These are phyloP conservation scores for Neonothopanus nambi DNA, from an alignment of 1,284 basidiomycete species.

Conservation along the genomic window DNA sequence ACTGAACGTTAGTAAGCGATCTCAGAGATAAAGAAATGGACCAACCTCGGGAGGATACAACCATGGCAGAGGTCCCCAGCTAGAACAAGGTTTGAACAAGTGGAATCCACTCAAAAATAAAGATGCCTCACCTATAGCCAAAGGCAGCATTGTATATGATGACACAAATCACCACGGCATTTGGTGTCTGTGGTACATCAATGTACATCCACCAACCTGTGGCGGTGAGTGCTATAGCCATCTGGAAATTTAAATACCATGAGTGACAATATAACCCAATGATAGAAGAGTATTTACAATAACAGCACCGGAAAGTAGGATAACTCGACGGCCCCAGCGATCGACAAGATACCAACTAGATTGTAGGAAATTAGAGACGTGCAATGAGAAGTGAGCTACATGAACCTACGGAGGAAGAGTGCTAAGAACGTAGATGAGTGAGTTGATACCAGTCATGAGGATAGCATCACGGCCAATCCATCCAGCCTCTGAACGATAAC, in stretches of 20 bases:
- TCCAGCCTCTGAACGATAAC: slow-evolving; percentile 71
- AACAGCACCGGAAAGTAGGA: slow-evolving; percentile 91
- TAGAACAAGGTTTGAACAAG: slow-evolving; percentile 23
- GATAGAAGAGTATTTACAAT: slow-evolving; percentile 49
- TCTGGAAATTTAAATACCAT: slow-evolving; percentile 44
- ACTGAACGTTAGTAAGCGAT: slow-evolving; percentile 16
- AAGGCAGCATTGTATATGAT: slow-evolving; percentile 95
- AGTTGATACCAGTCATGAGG: slow-evolving; percentile 96
- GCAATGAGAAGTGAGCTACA: slow-evolving; percentile 12
- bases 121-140: slow-evolving; percentile 60
- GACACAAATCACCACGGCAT: slow-evolving; percentile 90
- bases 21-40: background rate
- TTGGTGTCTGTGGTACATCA: slow-evolving; percentile 82
- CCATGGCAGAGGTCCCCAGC: slow-evolving; percentile 84
- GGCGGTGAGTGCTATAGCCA: slow-evolving; percentile 75
- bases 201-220: slow-evolving; percentile 95
- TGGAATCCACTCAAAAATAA: background rate
- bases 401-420: slow-evolving; percentile 76
- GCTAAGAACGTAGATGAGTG: slow-evolving; percentile 82
- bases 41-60: slow-evolving; percentile 83
- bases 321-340: slow-evolving; percentile 86
- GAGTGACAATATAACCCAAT: slow-evolving; percentile 1
- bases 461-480: slow-evolving; percentile 98
- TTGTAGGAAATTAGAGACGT: slow-evolving; percentile 9
- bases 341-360: slow-evolving; percentile 94